Base-by-base conservation (phyloP, 192 early-diverging fungal species). In the Coemansia sp. region DNA sequence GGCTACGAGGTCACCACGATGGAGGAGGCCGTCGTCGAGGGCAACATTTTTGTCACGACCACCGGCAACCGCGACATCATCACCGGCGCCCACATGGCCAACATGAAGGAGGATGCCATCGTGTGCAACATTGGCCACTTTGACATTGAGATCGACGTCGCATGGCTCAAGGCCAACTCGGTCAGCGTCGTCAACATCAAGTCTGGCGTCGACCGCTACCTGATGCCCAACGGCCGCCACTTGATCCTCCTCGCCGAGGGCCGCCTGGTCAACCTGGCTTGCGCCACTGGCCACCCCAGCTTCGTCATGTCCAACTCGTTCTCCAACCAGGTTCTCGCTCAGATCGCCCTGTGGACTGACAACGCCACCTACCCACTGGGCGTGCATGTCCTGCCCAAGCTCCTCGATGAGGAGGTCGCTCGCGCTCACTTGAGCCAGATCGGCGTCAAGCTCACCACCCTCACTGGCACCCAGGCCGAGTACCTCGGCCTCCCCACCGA, bases 41-140 rank as follows among this genome's bases (percentile, higher is more conserved):
- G 83, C 78, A 95, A 96, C 88, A 97, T 99, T 87, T 99, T 93
- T 65, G 97, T 99, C 76, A 99, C 97, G 82, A 93, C 93, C 87
- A 99, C 97, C 75, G 97, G 97, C 73, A 94, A 94, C 89, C 93
- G 97, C 85, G 95, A 98, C 87, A 96, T 99, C 84, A 93, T 99
- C 86, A 90, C 89, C 73, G 95, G 94, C 72, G 88, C 77, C 63
- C 95, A 98, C 90, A 94, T 99, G 84, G 72, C 80, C 64, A 77
- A 77, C 79, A 99, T 99, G 97, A 94, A 94, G 90, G 94, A 99
- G 80, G 97, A 99, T 75, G 88, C 95, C 69, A 98, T 99, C 70
- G 95, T 99, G 69, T 98, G 97, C 93, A 99, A 98, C 90, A 99
- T 99, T 87, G 97, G 97, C 71, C 97, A 99, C 89, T 99, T 99